Conservation (phyloP, 179 eudicot genomes). For the Kewa caespitosa region DNA sequence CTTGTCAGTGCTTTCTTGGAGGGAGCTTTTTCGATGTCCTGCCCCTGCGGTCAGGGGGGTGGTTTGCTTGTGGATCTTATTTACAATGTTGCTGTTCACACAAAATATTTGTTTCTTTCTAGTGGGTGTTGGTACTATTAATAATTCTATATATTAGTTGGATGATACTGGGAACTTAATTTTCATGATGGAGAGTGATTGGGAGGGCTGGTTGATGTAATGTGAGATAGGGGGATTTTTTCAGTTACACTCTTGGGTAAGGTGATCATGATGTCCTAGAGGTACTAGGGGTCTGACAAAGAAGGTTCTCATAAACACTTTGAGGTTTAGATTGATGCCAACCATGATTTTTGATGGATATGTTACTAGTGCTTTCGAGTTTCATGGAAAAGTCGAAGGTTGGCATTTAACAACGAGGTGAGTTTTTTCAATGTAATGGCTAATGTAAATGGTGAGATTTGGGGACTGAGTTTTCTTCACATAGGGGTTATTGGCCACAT, state of each 20-base stretch:
- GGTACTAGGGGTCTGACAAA: background rate
- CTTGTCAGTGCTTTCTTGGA: too few species aligned
- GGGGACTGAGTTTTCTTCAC: background rate
- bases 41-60: too few species aligned
- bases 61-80: too few species aligned
- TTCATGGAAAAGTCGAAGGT: background rate
- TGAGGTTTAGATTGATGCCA: background rate
- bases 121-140: too few species aligned
- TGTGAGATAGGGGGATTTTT: too few species aligned
- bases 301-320: background rate
- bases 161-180: background rate
- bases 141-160: too few species aligned
- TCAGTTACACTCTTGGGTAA: background rate
- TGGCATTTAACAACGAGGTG: background rate
- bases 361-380: background rate
- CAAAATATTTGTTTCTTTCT: too few species aligned
- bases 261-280: background rate
- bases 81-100: too few species aligned
- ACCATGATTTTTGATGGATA: too few species aligned
- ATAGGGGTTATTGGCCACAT: background rate
- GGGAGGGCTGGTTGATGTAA: too few species aligned
- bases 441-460: background rate
- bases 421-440: background rate
- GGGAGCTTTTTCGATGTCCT: too few species aligned
- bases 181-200: background rate